A percentile compares a stretch with the other conserved stretches of the same genome.
phyloP scores from a whole-genome alignment of 139 green algal genomes.

The Tetradesmus obliquus region DNA sequence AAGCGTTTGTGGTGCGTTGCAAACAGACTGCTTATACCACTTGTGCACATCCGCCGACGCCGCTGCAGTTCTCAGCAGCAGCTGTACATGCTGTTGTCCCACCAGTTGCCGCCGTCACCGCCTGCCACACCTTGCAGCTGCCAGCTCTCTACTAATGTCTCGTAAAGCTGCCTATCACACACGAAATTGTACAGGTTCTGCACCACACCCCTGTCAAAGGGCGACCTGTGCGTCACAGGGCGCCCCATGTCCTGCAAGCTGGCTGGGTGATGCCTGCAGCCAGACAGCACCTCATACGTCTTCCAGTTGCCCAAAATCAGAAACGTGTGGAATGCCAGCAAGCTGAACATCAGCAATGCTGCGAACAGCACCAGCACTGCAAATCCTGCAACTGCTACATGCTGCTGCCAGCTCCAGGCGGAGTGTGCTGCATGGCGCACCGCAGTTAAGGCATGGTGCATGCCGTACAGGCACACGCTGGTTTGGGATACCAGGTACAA shows the following conservation, averaged over 20 bases:
- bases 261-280: no score
- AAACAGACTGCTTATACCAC: no score
- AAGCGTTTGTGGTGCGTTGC: no score
- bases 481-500: constrained; percentile 33
- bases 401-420: constrained; percentile 15
- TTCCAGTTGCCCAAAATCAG: constrained; percentile 19
- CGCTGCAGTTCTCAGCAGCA: constrained; percentile 18
- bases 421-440: constrained; percentile 14
- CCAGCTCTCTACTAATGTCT: not conserved
- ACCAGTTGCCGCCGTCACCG: not conserved
- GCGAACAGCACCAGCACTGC: not conserved
- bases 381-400: not conserved
- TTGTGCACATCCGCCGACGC: no score
- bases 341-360: not conserved
- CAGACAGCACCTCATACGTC: constrained; percentile 23
- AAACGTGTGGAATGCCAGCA: constrained; percentile 43
- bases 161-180: constrained; percentile 4
- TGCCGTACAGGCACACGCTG: not conserved
- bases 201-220: not conserved
- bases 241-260: not conserved
- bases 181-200: constrained; percentile 23
- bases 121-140: not conserved
- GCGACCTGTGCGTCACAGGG: not conserved
- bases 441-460: constrained; percentile 28
- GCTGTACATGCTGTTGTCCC: constrained; percentile 38